phyloP scores from a whole-genome alignment of 164 flowering plant genomes.

The Umbellularia californica region DNA sequence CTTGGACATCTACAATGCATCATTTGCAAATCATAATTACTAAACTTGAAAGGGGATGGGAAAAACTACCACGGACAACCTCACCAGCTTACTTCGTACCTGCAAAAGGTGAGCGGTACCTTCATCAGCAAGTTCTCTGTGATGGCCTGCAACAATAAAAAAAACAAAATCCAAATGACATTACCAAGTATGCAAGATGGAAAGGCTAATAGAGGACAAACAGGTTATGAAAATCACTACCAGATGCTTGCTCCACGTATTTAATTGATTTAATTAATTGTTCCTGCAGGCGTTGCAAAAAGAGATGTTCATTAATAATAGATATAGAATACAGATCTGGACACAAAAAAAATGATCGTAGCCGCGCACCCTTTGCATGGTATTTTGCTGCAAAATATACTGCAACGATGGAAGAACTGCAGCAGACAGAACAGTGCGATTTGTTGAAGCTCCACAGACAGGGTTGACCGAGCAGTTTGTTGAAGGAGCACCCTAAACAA shows the following conservation, averaged over 20 bases:
- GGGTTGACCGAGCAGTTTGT: constrained; percentile 28
- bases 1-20: too few species aligned
- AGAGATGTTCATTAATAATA: constrained; percentile 8
- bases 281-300: constrained; percentile 36
- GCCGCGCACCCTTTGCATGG: constrained; percentile 46
- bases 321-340: not conserved
- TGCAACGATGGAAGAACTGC: constrained; percentile 71
- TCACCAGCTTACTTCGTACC: not conserved
- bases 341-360: not conserved
- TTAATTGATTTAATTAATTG: constrained; percentile 45
- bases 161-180: not conserved
- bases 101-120: not conserved
- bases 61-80: not conserved
- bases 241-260: constrained; percentile 40
- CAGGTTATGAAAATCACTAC: constrained; percentile 21
- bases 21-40: too few species aligned
- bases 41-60: too few species aligned
- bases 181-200: constrained; percentile 1
- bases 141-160: constrained; percentile 1
- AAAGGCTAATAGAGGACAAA: not conserved
- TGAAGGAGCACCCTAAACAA: constrained; percentile 40
- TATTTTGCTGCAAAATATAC: constrained; percentile 47
- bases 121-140: constrained; percentile 5
- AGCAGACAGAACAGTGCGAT: constrained; percentile 30
- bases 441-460: constrained; percentile 35